These are phyloP conservation scores for Berberis vulgaris DNA, from an alignment of 164 flowering plant genomes.

Conservation along the genomic window DNA sequence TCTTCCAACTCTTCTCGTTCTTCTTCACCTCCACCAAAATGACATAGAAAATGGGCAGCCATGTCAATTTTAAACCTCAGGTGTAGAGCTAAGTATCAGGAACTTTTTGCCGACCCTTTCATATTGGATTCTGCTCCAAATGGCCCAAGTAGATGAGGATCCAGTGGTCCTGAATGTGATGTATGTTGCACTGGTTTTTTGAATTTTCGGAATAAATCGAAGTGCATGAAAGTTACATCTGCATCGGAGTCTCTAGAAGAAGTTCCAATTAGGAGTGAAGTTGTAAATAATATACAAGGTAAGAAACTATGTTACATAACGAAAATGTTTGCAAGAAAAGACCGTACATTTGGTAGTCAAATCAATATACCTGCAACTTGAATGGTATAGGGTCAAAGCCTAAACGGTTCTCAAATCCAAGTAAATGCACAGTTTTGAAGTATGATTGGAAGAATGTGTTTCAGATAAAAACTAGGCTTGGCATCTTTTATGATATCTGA, in stretches of 20 bases:
- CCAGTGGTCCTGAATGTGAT: conserved; percentile 50
- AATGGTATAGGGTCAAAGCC: conserved; percentile 92
- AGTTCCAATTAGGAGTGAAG: conserved; percentile 44
- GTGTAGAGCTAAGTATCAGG: conserved; percentile 78
- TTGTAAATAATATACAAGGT: conserved; percentile 2
- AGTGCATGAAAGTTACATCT: conserved; percentile 98
- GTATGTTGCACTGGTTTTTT: conserved; percentile 72
- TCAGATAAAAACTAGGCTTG: conserved; percentile 70
- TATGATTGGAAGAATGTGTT: conserved; percentile 75
- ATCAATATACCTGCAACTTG: conserved; percentile 66
- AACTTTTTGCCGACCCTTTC: conserved; percentile 28
- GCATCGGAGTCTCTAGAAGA: conserved; percentile 98
- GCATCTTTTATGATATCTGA: conserved; percentile 73
- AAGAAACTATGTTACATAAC: conserved; percentile 2
- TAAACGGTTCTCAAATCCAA: conserved; percentile 94
- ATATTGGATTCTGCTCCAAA: conserved; percentile 26
- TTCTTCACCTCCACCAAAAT: conserved; percentile 92
- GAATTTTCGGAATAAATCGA: conserved; percentile 80
- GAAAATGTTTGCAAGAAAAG: background rate
- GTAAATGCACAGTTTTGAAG: conserved; percentile 68
- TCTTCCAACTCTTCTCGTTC: conserved; percentile 82
- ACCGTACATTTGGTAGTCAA: background rate
- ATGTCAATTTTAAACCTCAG: conserved; percentile 97
- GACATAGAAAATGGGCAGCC: conserved; percentile 96
- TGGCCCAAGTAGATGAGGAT: conserved; percentile 68